Evolutionary conservation across 768 basidiomycete genomes (phyloP), one percentile per base, ranked within the genome.

Genomic region (Tricholoma saponaceum): DNA sequence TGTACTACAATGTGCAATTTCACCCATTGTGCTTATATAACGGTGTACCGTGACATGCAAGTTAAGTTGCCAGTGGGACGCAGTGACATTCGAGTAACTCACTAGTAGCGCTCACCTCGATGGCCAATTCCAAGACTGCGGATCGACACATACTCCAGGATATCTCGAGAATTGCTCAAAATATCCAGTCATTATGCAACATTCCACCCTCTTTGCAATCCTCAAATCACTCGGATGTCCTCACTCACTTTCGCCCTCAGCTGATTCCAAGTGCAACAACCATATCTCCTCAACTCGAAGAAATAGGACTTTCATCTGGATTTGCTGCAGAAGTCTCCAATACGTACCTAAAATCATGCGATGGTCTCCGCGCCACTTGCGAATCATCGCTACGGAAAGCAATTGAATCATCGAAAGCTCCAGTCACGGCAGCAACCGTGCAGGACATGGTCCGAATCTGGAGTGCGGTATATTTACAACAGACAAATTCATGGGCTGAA

Each of bases 401-500:
- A 14, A 30, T 52, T 23, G 50, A 53, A 16, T 46, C 53, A 2
- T n/a, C 23, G 22, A 18, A 56, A 25, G 39, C 43, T 10, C 35
- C 28, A 25, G 16, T 56, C 14, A 59, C 22, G 16, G 10, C 23
- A 3, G 22, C 52, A 20, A 52, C 51, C 8, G n/a, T 33, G 1
- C 37, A 39, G 50, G 18, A 14, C n/a, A 57, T 57, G 25, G n/a
- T n/a, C 18, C 18, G 23, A 25, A 39, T 35, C 1, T 57, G 55
- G 59, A 14, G 9, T 35, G 10, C 52, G 33, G 16, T 25, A 4
- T 41, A 54, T 46, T 39, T 32, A 0, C 52, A 53, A 23, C 47
- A 57, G 22, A 57, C 56, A 13, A 10, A 14, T 47, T 13, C 13
- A 2, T 60, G 60, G 60, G 47, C 56, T 7, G 47, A 54, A 14